Base-by-base conservation (phyloP, 306 rosid species). In the Fragaria nilgerrensis region DNA sequence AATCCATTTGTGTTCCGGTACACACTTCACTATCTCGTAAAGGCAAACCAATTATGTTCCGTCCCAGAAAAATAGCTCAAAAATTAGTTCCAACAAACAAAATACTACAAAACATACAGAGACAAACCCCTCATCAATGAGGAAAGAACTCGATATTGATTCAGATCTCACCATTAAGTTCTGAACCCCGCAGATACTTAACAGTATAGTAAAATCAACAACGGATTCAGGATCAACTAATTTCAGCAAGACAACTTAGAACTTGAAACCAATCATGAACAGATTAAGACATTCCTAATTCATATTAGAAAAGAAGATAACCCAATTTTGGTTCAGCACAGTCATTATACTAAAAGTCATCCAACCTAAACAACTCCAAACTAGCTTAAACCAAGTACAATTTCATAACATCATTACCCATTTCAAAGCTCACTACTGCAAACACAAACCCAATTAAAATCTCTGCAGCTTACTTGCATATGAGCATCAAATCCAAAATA, bases 1-100 rank as follows among this genome's bases (percentile, higher is more conserved):
- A 87, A 78, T 78, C 97, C 98, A 94, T 78, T 94, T 94, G 92
- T 94, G 98, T 67, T 92, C 96, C 9, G 97, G 98, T 72, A 80
- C 96, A 88, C 92, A 94, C 79, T 89, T 87, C 20, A 94, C 82
- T 39, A 94, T 86, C 89, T 92, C 96, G 82, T 88, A 92, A 81
- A 94, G 80, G 98, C 32, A 29, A 29, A 29, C 32, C 32, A 29
- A 29, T 29, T 29, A 2, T 29, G 32, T 29, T 94, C 97, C 97
- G 92, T 70, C 97, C 97, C 96, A 92, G 88, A 82, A 80, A 73
- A 71, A 77, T 22, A 71, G n/a, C 49, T 14, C 27, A 23, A 27
- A 78, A 43, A 36, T 68, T 44, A 82, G 55, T 72, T 48, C 50
- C 44, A n/a, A 45, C 23, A 45, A n/a, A 14, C 50, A 64, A 67